A percentile compares a stretch with the other conserved stretches of the same genome.
Evolutionary conservation across 2,329 filamentous ascomycete genomes (phyloP).

Genomic region (Cercospora citrullina): DNA sequence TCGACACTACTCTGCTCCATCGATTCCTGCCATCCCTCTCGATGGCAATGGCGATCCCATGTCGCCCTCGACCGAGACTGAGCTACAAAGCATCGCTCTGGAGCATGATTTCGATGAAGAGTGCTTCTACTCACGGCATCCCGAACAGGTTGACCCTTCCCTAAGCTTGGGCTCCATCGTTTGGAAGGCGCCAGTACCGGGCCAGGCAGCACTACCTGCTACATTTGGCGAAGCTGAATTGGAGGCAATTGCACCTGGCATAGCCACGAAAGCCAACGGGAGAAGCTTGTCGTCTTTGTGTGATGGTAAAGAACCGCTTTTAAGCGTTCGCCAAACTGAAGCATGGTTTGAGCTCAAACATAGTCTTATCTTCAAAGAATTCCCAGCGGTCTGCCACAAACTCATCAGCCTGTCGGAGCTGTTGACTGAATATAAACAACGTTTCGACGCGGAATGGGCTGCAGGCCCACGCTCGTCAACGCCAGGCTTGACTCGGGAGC

Average conservation of each 20-base stretch:
- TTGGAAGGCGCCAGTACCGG: slow-evolving; percentile 48
- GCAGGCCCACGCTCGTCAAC: slow-evolving; percentile 19
- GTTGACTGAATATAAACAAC: slow-evolving; percentile 29
- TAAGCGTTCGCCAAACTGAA: slow-evolving; percentile 52
- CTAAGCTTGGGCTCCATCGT: slow-evolving; percentile 49
- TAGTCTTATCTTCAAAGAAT: slow-evolving; percentile 53
- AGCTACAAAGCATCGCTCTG: slow-evolving; percentile 30
- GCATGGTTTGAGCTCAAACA: slow-evolving; percentile 52
- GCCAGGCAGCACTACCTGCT: slow-evolving; percentile 45
- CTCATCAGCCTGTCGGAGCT: slow-evolving; percentile 46
- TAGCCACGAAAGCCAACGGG: slow-evolving; percentile 42
- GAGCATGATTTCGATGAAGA: slow-evolving; percentile 49
- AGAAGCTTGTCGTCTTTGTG: slow-evolving; percentile 55
- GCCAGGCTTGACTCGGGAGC: slow-evolving; percentile 22
- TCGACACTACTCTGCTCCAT: slow-evolving; percentile 6
- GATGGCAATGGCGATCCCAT: slow-evolving; percentile 36
- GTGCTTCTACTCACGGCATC: slow-evolving; percentile 47
- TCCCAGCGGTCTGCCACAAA: slow-evolving; percentile 44
- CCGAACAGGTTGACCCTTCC: slow-evolving; percentile 46
- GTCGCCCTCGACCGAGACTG: slow-evolving; percentile 22
- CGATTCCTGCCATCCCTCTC: slow-evolving; percentile 13
- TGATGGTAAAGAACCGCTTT: slow-evolving; percentile 45
- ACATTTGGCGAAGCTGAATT: slow-evolving; percentile 48
- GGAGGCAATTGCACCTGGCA: slow-evolving; percentile 43
- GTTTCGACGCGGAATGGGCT: slow-evolving; percentile 29